Evolutionary conservation across 169 alveolate genomes (phyloP), one percentile per base, ranked within the genome.

Genomic region (Theileria luwenshuni): DNA sequence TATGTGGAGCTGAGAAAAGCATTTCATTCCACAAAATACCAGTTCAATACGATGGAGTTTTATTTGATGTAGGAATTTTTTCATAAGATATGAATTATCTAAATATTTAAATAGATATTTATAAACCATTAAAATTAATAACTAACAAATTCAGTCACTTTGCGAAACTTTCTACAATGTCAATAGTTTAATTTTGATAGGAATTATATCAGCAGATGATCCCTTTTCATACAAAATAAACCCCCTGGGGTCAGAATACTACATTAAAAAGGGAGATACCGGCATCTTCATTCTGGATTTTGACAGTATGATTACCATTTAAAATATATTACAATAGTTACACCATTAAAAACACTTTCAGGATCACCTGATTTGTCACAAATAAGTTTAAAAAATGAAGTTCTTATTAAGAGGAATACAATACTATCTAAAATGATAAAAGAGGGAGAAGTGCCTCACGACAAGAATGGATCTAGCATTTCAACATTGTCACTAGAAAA

Each of bases 271-370:
- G 58, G 85, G 85, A 5, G 85, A 76, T 49, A 30, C 73, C 38
- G 85, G 77, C 7, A 70, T 76, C 19, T 67, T 76, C 74, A 62
- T 76, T 10, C 65, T 74, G 1, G 85, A 76, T 41, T 65, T 68
- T 17, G 59, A 51, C 13, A 32, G 52, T 56, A 67, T 62, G 25
- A 30, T 54, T 6, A 12, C 8, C n/a, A 7, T 23, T 25, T 33
- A 5, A 54, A 2, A 27, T 54, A 13, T 5, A n/a, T 49, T 23
- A 5, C 3, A 19, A n/a, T n/a, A n/a, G 30, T 5, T 3, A n/a
- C 60, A 49, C 60, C n/a, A 54, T n/a, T 30, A 10, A n/a, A 59
- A n/a, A 8, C 7, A 30, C 25, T 32, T 61, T 21, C 25, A 61
- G 70, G 33, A 1, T 61, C 54, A 30, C 70, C 70, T 41, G 56